A percentile compares a stretch with the other conserved stretches of the same genome.
Conservation (phyloP, 331 rosid species). For the Spiraea crenata region DNA sequence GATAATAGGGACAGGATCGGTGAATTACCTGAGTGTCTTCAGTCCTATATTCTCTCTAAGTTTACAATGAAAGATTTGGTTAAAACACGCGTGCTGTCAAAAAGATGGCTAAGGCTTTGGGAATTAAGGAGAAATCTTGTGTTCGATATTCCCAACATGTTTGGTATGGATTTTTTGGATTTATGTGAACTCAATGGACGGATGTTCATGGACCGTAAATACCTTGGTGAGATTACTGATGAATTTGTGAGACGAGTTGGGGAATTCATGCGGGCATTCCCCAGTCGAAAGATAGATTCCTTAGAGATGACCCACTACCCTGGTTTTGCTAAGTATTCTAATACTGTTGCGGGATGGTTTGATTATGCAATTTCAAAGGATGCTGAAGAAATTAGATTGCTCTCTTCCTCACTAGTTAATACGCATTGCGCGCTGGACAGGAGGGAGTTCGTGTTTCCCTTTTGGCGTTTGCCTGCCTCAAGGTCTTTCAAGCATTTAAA, state of each 20-base stretch:
- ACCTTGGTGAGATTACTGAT: not conserved
- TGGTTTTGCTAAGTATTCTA: not conserved
- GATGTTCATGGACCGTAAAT: not conserved
- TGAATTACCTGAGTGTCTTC: not conserved
- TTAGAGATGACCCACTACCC: not conserved
- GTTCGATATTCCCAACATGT: not conserved
- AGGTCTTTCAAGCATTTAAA: not conserved
- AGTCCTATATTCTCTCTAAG: not conserved
- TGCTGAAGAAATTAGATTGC: not conserved
- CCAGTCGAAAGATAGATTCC: not conserved
- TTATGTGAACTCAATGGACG: not conserved
- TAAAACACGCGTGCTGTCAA: not conserved
- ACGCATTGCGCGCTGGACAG: not conserved
- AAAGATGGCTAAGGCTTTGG: not conserved
- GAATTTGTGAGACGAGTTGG: conserved; percentile 1
- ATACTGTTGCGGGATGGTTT: not conserved
- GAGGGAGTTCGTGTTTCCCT: not conserved
- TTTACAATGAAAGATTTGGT: not conserved
- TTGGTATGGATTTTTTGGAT: not conserved
- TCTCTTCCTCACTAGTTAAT: not conserved
- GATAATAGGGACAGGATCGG: not conserved
- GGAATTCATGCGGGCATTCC: not conserved
- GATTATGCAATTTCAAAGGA: not conserved
- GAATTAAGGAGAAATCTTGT: not conserved
- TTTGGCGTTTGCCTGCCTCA: not conserved